Conservation (phyloP, 2,329 filamentous ascomycete genomes). For the Beauveria sp. region DNA sequence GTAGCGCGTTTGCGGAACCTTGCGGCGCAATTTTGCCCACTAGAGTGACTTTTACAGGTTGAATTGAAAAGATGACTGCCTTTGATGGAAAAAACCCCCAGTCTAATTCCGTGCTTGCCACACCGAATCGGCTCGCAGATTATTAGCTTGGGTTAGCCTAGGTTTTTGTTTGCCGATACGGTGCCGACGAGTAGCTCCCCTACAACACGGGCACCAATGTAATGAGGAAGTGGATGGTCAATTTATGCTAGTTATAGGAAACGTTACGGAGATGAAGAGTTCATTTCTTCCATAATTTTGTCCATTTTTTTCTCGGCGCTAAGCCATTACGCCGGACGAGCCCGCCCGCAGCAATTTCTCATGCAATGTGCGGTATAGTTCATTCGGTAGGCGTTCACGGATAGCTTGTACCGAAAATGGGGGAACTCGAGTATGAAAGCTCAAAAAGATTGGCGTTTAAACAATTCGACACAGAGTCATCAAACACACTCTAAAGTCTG, state of each 20-base stretch:
- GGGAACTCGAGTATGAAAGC: no score
- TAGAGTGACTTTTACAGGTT: background rate
- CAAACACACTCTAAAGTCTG: background rate
- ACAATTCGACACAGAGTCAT: no score
- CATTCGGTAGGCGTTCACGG: background rate
- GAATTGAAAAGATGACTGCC: background rate
- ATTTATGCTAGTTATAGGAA: background rate
- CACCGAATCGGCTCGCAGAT: background rate
- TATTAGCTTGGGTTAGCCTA: background rate
- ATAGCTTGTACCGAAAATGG: background rate
- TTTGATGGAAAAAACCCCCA: background rate
- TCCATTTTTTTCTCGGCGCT: background rate
- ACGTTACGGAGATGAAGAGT: background rate
- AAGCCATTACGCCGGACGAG: background rate
- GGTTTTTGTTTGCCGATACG: background rate
- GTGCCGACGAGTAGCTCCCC: background rate
- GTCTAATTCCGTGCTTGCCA: background rate
- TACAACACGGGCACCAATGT: background rate
- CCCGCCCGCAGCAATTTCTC: background rate
- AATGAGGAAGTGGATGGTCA: background rate
- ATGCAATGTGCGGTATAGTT: background rate
- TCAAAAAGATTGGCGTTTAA: no score
- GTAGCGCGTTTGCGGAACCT: background rate
- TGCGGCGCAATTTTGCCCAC: background rate
- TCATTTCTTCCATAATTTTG: background rate